phyloP scores from a whole-genome alignment of 2,329 filamentous ascomycete genomes.

The Biscogniauxia marginata region DNA sequence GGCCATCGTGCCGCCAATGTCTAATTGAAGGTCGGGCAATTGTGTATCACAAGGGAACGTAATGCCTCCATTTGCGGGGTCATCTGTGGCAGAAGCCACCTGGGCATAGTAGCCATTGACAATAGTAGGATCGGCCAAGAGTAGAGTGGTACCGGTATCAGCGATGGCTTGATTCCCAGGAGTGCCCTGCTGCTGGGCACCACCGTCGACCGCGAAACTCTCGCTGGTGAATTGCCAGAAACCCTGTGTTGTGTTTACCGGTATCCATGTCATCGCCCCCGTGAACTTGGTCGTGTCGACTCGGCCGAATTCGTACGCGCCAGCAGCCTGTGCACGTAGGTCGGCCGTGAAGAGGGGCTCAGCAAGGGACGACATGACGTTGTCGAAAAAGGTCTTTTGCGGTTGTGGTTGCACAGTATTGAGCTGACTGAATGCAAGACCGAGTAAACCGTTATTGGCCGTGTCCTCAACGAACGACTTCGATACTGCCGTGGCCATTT shows the following conservation, averaged over 20 bases:
- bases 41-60: conserved; percentile 45
- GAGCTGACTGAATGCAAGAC: conserved; percentile 34
- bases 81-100: conserved; percentile 42
- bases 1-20: conserved; percentile 57
- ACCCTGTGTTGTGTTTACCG: conserved; percentile 32
- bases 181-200: conserved; percentile 32
- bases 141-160: conserved; percentile 62
- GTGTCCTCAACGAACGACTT: conserved; percentile 33
- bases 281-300: conserved; percentile 35
- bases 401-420: conserved; percentile 32
- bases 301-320: conserved; percentile 39
- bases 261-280: conserved; percentile 34
- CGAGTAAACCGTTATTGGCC: conserved; percentile 33
- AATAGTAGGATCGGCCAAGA: conserved; percentile 56
- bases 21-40: conserved; percentile 51
- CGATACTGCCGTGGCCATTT: conserved; percentile 31
- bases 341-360: conserved; percentile 37
- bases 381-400: conserved; percentile 38
- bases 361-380: conserved; percentile 28
- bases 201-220: conserved; percentile 31
- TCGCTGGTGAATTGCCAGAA: conserved; percentile 40
- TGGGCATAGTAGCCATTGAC: conserved; percentile 49
- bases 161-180: conserved; percentile 47
- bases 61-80: conserved; percentile 42
- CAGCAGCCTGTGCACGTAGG: conserved; percentile 31